These are phyloP conservation scores for Euryodendron excelsum DNA, from an alignment of 148 eudicot genomes.

Conservation along the genomic window DNA sequence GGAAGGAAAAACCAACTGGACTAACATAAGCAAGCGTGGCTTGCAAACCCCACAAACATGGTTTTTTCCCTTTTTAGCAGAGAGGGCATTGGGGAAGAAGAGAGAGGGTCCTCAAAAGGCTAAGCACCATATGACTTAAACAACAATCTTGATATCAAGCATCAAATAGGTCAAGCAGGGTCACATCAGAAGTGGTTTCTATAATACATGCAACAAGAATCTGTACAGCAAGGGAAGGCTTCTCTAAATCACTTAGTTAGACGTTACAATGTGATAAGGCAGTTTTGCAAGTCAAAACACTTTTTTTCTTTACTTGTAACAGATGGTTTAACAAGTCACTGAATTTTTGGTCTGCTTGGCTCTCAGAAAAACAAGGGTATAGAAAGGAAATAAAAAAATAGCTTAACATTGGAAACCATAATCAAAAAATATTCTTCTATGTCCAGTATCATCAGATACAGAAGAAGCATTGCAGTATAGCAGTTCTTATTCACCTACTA, in stretches of 20 bases:
- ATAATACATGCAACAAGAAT: not conserved
- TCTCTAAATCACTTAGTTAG: too few relatives aligned
- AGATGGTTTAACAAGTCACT: too few relatives aligned
- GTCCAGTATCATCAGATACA: not conserved
- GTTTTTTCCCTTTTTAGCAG: too few relatives aligned
- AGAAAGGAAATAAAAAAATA: not conserved
- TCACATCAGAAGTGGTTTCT: not conserved
- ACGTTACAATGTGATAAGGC: too few relatives aligned
- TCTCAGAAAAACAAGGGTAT: not conserved
- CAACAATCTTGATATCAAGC: not conserved
- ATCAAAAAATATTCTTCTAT: not conserved
- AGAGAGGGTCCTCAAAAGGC: not conserved
- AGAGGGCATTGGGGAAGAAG: not conserved
- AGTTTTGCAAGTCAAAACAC: not conserved
- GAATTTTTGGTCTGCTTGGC: not conserved
- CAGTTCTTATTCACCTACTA: not conserved
- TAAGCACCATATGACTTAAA: not conserved
- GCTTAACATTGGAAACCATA: not conserved
- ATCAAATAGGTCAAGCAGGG: not conserved
- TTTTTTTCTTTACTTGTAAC: not conserved
- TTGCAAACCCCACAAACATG: too few relatives aligned
- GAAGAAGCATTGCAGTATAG: not conserved
- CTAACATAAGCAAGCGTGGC: not conserved
- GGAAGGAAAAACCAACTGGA: not conserved
- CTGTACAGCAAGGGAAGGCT: not conserved